A percentile compares a stretch with the other conserved stretches of the same genome.
Conservation (phyloP, 2,329 filamentous ascomycete species). For the Paramyrothecium sp. region DNA sequence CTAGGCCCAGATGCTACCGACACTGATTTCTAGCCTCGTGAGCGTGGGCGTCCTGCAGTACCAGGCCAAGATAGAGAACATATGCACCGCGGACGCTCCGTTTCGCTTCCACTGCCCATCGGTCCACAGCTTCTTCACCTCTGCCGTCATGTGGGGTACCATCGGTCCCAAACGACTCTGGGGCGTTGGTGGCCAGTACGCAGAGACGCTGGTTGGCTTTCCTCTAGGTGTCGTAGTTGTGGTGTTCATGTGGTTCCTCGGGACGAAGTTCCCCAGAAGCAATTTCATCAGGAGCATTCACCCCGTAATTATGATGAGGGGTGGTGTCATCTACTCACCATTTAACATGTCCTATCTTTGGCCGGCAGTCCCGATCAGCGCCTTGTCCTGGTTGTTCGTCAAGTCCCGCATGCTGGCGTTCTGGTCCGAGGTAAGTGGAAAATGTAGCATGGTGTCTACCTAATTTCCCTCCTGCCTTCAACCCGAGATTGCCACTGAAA, state of each 20-base stretch:
- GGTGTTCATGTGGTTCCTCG: constrained; percentile 32
- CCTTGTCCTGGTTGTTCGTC: constrained; percentile 46
- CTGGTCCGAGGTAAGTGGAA: constrained; percentile 41
- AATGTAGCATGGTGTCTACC: too few species aligned
- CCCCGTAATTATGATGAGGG: constrained; percentile 39
- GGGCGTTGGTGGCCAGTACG: constrained; percentile 32
- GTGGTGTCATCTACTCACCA: constrained; percentile 37
- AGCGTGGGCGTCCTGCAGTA: constrained; percentile 34
- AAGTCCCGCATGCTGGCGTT: constrained; percentile 42
- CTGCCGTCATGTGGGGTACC: constrained; percentile 39
- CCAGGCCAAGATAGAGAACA: constrained; percentile 31
- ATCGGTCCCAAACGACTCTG: constrained; percentile 36
- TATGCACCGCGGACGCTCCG: constrained; percentile 34
- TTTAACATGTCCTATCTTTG: constrained; percentile 46
- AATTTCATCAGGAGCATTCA: constrained; percentile 37
- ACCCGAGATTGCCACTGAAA: constrained; percentile 7
- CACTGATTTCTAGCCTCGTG: constrained; percentile 30
- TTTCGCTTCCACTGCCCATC: constrained; percentile 35
- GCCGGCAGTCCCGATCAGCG: constrained; percentile 46
- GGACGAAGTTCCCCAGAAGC: constrained; percentile 28
- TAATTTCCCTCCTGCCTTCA: fast-evolving
- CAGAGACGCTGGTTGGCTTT: constrained; percentile 34
- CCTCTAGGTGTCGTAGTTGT: constrained; percentile 35
- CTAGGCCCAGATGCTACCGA: constrained; percentile 31
- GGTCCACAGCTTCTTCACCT: constrained; percentile 36